Evolutionary conservation across 2,329 filamentous ascomycete genomes (phyloP), one percentile per base, ranked within the genome.

Genomic region (Harringtonia lauricola): DNA sequence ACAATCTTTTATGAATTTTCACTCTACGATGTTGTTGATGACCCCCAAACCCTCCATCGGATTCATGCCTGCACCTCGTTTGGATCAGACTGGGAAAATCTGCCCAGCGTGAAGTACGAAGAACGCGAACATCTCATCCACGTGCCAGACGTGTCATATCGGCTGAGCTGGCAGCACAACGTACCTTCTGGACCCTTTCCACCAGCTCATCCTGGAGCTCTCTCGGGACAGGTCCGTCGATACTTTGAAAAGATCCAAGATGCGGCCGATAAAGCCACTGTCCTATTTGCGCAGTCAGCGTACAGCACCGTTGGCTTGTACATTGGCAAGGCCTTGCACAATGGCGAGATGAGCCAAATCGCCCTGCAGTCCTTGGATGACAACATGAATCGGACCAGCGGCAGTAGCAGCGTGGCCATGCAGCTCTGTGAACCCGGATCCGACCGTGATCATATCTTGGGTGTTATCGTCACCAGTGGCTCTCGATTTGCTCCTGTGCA

Each of bases 341-440:
- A 49, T 42, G 24, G 26, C 14, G 37, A 41, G 10, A 51, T 54
- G 29, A 26, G 21, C 21, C 4, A n/a, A 17, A 21, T 21, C 8
- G 60, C 57, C 21, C 53, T 63, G n/a, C 40, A 42, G 39, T 42
- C 43, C 6, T 54, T 64, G 8, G 41, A 60, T 37, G 43, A 57
- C 35, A 52, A 48, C 33, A 46, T 57, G 17, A 45, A 47, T 26
- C 47, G 46, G 8, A 43, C 55, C 40, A 44, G 55, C 29, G 45
- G 54, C 39, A 47, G 50, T 15, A 51, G 55, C 19, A 52, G 52
- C 37, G 33, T 64, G 41, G 60, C 58, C 22, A 59, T 64, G 52
- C 60, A 65, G 52, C 58, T 64, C 35, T 65, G 62, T 45, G 52
- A 50, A 9, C 39, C 54, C 2, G 44, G 44, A 42, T 57, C 55